These are phyloP conservation scores for Alternaria postmessia DNA, from an alignment of 2,329 filamentous ascomycete species.

Conservation along the genomic window DNA sequence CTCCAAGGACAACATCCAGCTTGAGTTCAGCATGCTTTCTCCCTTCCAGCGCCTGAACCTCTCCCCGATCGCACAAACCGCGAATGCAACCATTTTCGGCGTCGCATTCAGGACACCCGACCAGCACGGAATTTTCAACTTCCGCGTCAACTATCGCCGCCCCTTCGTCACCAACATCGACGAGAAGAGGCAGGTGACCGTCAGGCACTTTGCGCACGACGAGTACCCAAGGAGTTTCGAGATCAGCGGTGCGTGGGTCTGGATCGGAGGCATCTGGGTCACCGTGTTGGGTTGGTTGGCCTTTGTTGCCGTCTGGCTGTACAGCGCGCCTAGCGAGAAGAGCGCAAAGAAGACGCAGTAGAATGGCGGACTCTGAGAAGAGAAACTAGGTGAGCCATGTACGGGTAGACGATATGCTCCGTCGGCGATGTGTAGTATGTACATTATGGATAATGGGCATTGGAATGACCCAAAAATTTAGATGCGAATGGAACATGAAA, in stretches of 20 bases:
- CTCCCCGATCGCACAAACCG: constrained; percentile 62
- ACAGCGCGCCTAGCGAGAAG: constrained; percentile 67
- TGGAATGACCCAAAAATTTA: constrained; percentile 18
- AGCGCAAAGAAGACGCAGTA: constrained; percentile 60
- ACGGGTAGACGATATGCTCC: constrained; percentile 10
- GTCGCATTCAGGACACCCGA: constrained; percentile 85
- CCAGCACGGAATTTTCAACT: constrained; percentile 99
- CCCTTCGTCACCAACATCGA: constrained; percentile 89
- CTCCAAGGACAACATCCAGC: constrained; percentile 77
- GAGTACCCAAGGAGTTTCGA: constrained; percentile 92
- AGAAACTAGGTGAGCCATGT: constrained; percentile 6
- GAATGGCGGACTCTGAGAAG: neutral
- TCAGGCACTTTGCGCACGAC: constrained; percentile 95
- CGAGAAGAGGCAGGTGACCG: constrained; percentile 93
- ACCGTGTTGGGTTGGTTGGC: constrained; percentile 84
- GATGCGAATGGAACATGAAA: constrained; percentile 8
- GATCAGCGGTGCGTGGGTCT: constrained; percentile 92
- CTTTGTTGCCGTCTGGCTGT: constrained; percentile 91
- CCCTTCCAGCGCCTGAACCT: constrained; percentile 92
- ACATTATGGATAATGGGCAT: constrained; percentile 21
- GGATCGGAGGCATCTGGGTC: constrained; percentile 86
- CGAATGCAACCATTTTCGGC: constrained; percentile 76
- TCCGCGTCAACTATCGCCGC: constrained; percentile 95
- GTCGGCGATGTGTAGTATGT: constrained; percentile 21
- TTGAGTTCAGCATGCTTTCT: constrained; percentile 98